Base-by-base conservation (phyloP, 306 rosid species). In the Quercus bicolor region DNA sequence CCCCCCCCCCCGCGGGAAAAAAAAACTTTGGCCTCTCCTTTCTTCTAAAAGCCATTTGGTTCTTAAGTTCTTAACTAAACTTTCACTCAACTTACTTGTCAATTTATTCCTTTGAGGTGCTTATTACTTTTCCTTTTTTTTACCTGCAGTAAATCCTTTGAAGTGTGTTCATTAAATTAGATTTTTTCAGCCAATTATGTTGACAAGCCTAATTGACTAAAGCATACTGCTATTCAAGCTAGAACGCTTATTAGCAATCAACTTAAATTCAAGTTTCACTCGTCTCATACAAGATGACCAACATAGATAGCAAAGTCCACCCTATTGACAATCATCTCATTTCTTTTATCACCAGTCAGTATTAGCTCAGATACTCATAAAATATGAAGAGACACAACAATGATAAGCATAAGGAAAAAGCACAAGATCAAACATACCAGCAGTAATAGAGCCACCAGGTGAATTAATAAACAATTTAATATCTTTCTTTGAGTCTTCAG, bases 401-500 rank as follows among this genome's bases (percentile, higher is more conserved):
- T 10, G 11, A 68, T 34, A 18, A 66, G 13, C 16, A 19, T 8
- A 16, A 34, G 13, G 26, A 3, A 54, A 59, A 73, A 77, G 60
- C 55, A 79, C 55, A 57, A 3, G 10, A 29, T 19, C n/a, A 73
- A 68, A 16, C 70, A 72, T 92, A 94, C 97, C 96, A 73, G 98
- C 94, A 77, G 98, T 94, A 71, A 92, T 86, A 75, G 97, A 92
- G 77, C 98, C 98, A 80, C 98, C 98, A 3, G 98, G 98, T 52
- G 98, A 95, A 84, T 91, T 95, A 78, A 95, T 95, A 74, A 95
- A 90, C 85, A 93, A 76, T 79, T 83, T 95, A 56, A 95, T 95
- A 72, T 93, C 98, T 78, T 91, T 92, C 64, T 79, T 88, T 1
- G 98, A 64, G 84, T 95, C 97, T 76, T 91, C 98, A 34, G 92